phyloP scores from a whole-genome alignment of 192 early-diverging fungal genomes.

The Mortierella alpina region DNA sequence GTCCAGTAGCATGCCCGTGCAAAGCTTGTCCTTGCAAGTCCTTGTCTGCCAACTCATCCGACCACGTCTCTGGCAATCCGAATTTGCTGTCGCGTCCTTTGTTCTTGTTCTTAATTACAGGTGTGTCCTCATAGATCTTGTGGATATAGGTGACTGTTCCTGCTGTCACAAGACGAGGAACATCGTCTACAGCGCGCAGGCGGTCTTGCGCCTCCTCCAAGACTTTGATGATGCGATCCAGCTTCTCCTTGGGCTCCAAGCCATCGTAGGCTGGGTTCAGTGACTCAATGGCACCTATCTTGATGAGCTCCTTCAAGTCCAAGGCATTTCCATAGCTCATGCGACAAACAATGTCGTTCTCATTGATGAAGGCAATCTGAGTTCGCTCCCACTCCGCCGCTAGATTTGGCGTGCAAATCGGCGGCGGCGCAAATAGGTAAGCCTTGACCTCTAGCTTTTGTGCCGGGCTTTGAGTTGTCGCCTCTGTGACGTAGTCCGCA shows the following conservation, averaged over 20 bases:
- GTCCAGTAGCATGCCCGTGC: not conserved
- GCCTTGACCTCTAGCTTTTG: slow-evolving; percentile 45
- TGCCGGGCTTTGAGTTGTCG: not conserved
- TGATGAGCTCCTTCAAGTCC: slow-evolving; percentile 59
- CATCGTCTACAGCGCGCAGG: slow-evolving; percentile 30
- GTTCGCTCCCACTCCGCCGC: slow-evolving; percentile 44
- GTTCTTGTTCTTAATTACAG: slow-evolving; percentile 36
- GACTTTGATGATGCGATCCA: slow-evolving; percentile 33
- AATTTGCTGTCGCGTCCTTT: slow-evolving; percentile 21
- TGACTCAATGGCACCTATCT: slow-evolving; percentile 52
- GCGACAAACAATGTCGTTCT: slow-evolving; percentile 55
- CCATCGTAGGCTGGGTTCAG: slow-evolving; percentile 44
- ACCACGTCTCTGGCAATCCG: slow-evolving; percentile 27
- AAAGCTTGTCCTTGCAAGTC: not conserved
- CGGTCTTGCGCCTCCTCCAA: slow-evolving; percentile 40
- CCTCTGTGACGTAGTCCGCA: slow-evolving; percentile 16
- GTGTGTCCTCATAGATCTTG: slow-evolving; percentile 50
- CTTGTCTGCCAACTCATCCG: not conserved
- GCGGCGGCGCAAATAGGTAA: slow-evolving; percentile 54
- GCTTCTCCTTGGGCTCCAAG: slow-evolving; percentile 24
- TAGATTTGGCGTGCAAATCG: slow-evolving; percentile 48
- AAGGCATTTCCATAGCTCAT: slow-evolving; percentile 55
- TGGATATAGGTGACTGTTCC: slow-evolving; percentile 53
- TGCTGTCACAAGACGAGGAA: slow-evolving; percentile 40
- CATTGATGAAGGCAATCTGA: slow-evolving; percentile 55